A percentile compares a stretch with the other conserved stretches of the same genome.
Evolutionary conservation across 257 asterid species (phyloP).

Genomic region (Solanum sitiens): DNA sequence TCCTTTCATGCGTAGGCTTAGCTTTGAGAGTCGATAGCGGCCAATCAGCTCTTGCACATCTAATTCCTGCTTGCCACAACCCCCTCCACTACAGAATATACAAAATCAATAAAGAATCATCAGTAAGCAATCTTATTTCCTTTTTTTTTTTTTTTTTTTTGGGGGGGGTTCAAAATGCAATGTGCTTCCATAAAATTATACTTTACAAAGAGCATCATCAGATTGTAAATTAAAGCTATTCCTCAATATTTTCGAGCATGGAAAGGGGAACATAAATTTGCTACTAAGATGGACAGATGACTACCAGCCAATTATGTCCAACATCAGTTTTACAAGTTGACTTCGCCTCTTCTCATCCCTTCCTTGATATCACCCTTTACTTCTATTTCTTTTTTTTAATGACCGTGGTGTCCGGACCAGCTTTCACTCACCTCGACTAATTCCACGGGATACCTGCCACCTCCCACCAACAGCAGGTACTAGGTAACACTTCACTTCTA

Average conservation of each 20-base stretch:
- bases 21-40: constrained; percentile 85
- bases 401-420: not conserved
- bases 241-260: not conserved
- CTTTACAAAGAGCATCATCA: not conserved
- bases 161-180: not conserved
- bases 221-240: not conserved
- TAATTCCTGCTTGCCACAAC: constrained; percentile 95
- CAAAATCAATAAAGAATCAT: constrained; percentile 6
- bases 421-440: not conserved
- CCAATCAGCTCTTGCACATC: constrained; percentile 90
- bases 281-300: not conserved
- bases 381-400: no score
- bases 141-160: not conserved
- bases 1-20: constrained; percentile 92
- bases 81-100: constrained; percentile 79
- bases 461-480: not conserved
- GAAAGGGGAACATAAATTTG: not conserved
- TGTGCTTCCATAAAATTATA: not conserved
- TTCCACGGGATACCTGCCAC: not conserved
- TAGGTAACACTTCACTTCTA: not conserved
- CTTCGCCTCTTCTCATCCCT: not conserved
- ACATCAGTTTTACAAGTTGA: not conserved
- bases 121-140: not conserved
- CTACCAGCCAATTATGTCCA: not conserved
- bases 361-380: not conserved